These are phyloP conservation scores for Rhizoclosmatium hyalinum DNA, from an alignment of 371 early-diverging fungal species.

Conservation along the genomic window DNA sequence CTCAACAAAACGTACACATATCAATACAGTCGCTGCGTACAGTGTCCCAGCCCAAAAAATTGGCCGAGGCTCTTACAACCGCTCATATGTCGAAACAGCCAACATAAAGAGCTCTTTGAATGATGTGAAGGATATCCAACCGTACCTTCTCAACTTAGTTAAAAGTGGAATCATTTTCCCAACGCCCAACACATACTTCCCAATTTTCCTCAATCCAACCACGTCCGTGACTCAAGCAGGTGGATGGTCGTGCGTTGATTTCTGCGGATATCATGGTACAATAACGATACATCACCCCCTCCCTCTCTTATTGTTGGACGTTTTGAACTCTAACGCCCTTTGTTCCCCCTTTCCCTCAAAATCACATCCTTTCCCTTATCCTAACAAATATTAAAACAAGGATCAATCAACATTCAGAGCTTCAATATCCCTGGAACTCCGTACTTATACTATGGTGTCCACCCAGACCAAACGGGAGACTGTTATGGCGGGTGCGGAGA, in stretches of 20 bases:
- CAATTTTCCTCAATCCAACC: conserved; percentile 39
- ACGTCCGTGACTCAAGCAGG: conserved; percentile 10
- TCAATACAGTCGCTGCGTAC: conserved; percentile 23
- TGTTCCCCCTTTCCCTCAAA: not conserved
- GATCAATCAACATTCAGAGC: conserved; percentile 36
- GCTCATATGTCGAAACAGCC: not conserved
- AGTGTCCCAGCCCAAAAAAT: conserved; percentile 22
- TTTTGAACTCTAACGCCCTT: not conserved
- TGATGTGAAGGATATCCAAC: conserved; percentile 19
- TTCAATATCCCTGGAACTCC: conserved; percentile 10
- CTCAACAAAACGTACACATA: conserved; percentile 10
- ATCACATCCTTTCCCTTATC: conserved; percentile 23
- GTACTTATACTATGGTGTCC: conserved; percentile 38
- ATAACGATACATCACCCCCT: not conserved
- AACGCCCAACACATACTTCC: conserved; percentile 26
- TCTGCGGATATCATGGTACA: conserved; percentile 33
- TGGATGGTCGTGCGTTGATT: conserved; percentile 5
- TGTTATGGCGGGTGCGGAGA: conserved; percentile 32
- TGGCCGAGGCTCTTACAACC: conserved; percentile 18
- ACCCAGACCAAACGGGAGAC: conserved; percentile 30
- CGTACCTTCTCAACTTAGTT: conserved; percentile 20
- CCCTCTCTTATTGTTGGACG: no score
- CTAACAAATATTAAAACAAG: not conserved
- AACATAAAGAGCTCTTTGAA: conserved; percentile 1
- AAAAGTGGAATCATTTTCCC: conserved; percentile 22